Evolutionary conservation across 2,329 filamentous ascomycete genomes (phyloP), one percentile per base, ranked within the genome.

Genomic region (Fusarium odoratissimum): DNA sequence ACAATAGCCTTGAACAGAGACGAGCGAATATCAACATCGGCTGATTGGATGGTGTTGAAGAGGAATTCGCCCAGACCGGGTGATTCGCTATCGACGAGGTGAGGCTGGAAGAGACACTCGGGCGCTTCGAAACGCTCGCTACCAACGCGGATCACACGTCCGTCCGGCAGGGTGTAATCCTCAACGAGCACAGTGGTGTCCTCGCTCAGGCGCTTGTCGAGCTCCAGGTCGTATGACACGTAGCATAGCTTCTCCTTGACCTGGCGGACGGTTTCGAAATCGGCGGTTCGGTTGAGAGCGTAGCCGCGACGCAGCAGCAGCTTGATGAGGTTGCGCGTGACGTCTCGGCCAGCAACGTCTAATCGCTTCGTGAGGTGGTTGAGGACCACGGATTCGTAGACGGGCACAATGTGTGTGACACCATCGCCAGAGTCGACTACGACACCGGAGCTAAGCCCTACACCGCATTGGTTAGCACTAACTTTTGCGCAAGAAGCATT

Each of bases 201-300:
- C 85, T 99, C 96, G 79, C 94, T 97, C 73, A 99, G 90, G 76
- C 93, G 91, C 86, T 98, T 95, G 87, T 99, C 96, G 61, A 99
- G 88, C 83, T 97, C 95, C 64, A 99, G 90, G 82, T 99, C 96
- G 86, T 98, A 99, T 17, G 95, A 98, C 64, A 99, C 95, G 82
- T 99, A 99, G 88, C 96, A 98, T 57, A 99, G 92, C 88, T 99
- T 99, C 88, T 99, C 96, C 86, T 99, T 99, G 87, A 99, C 98
- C 83, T 98, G 95, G 71, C 96, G 93, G 63, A 99, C 96, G 8
- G 96, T 99, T 84, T 99, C 96, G 83, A 99, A 99, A 83, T 99
- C 96, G 81, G 96, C 96, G 17, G 96, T 99, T 82, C 96, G 91
- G 90, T 99, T 99, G 71, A 99, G 91, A 40, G 96, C 95, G 83